A percentile compares a stretch with the other conserved stretches of the same genome.
Evolutionary conservation across 495 filamentous ascomycete species (phyloP).

Genomic region (Physcia stellaris): DNA sequence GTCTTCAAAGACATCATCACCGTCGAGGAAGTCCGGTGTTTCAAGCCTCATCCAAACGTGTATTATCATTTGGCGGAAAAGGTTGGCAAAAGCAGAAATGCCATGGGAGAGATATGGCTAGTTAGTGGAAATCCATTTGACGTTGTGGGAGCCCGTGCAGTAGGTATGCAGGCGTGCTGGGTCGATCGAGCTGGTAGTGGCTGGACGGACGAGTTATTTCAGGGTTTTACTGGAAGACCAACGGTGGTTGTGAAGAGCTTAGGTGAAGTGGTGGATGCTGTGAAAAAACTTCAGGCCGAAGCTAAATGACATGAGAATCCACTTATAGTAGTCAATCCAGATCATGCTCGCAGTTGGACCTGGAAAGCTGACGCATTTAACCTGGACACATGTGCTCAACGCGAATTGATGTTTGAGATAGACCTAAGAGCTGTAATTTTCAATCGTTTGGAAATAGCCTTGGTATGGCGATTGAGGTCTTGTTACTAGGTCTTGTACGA

Average conservation of each 20-base stretch:
- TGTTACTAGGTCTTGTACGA: too few species aligned
- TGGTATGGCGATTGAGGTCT: too few species aligned
- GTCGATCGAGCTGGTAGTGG: conserved; percentile 42
- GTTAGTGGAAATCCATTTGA: conserved; percentile 75
- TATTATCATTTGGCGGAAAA: conserved; percentile 47
- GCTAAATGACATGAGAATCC: neutral
- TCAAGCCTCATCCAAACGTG: conserved; percentile 54
- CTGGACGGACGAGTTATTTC: conserved; percentile 37
- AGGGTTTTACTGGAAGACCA: conserved; percentile 24
- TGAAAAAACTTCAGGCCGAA: too few species aligned
- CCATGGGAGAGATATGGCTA: conserved; percentile 49
- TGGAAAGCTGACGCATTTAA: too few species aligned
- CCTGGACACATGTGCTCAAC: too few species aligned
- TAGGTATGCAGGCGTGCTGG: conserved; percentile 50
- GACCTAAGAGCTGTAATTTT: too few species aligned
- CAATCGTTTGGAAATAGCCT: too few species aligned
- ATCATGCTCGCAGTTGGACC: neutral
- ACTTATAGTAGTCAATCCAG: neutral
- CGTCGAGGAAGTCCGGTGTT: conserved; percentile 45
- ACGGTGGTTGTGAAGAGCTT: conserved; percentile 12
- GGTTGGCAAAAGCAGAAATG: conserved; percentile 30
- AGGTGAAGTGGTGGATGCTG: conserved; percentile 9
- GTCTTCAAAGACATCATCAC: conserved; percentile 45
- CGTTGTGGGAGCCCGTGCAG: conserved; percentile 34
- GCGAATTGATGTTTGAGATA: too few species aligned